Conservation (phyloP, 23 red algal species). For the Chondrus crispus region DNA sequence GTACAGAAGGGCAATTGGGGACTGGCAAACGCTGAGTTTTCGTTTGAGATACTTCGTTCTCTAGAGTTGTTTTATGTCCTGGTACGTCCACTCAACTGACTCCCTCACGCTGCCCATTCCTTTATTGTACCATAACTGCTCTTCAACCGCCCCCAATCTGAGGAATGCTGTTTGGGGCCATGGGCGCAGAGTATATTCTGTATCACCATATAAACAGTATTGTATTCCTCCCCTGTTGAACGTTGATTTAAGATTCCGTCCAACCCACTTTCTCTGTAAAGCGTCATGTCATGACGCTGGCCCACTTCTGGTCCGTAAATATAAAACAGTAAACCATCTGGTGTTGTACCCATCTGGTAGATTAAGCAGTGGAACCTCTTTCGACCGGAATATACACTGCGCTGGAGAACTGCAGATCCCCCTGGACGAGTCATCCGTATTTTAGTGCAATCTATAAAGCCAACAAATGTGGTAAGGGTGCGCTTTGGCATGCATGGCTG, state of each 20-base stretch:
- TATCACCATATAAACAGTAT: slow-evolving; percentile 9
- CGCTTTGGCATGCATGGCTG: background rate
- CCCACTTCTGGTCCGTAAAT: background rate
- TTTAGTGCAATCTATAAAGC: background rate
- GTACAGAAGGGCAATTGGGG: background rate
- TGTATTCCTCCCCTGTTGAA: background rate
- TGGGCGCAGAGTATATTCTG: background rate
- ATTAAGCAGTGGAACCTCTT: background rate
- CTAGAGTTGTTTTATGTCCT: background rate
- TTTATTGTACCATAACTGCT: background rate
- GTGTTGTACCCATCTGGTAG: background rate
- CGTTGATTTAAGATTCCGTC: background rate
- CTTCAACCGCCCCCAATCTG: background rate
- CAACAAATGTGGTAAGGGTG: background rate
- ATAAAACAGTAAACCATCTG: background rate
- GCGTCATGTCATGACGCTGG: background rate
- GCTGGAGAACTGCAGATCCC: background rate
- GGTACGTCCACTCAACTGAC: background rate
- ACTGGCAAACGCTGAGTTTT: background rate
- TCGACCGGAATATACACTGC: background rate
- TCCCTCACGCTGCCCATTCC: background rate
- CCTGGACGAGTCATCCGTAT: background rate
- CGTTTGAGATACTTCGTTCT: background rate
- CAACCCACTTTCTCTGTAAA: background rate
- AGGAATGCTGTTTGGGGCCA: background rate